phyloP scores from a whole-genome alignment of 164 flowering plant genomes.

The Piper longum region DNA sequence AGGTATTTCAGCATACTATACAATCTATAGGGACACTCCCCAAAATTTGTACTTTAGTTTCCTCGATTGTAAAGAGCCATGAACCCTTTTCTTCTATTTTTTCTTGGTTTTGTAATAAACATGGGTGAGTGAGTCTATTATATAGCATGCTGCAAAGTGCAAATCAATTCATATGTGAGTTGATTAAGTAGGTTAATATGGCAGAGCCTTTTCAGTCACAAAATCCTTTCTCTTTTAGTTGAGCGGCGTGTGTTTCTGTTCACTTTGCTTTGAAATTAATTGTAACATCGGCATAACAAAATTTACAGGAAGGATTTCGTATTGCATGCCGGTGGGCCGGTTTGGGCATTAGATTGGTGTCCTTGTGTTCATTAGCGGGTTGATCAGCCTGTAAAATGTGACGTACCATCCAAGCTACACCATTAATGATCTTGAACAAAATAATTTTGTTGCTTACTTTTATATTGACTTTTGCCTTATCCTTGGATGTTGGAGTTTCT shows the following conservation, averaged over 20 bases:
- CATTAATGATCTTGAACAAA: neutral
- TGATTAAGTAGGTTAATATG: no score
- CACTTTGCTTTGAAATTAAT: neutral
- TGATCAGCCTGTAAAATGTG: slow-evolving; percentile 27
- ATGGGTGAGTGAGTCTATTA: neutral
- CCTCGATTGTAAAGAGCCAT: neutral
- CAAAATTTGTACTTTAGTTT: no score
- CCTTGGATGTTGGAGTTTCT: neutral
- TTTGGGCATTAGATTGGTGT: slow-evolving; percentile 98
- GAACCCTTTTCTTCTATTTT: no score
- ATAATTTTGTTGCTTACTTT: neutral
- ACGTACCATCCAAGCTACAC: slow-evolving; percentile 30
- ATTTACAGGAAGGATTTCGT: slow-evolving; percentile 71
- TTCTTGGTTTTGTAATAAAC: no score
- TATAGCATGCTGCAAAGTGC: slow-evolving; percentile 4
- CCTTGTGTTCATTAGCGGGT: slow-evolving; percentile 36
- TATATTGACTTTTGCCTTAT: neutral
- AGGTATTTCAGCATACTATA: neutral
- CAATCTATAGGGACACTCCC: no score
- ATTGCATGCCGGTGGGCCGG: slow-evolving; percentile 73
- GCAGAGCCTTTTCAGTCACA: no score
- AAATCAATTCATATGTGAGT: no score
- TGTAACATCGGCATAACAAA: neutral
- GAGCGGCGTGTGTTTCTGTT: slow-evolving; percentile 12
- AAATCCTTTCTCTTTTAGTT: no score